phyloP scores from a whole-genome alignment of 768 basidiomycete species.

The Leccinellum luteum region DNA sequence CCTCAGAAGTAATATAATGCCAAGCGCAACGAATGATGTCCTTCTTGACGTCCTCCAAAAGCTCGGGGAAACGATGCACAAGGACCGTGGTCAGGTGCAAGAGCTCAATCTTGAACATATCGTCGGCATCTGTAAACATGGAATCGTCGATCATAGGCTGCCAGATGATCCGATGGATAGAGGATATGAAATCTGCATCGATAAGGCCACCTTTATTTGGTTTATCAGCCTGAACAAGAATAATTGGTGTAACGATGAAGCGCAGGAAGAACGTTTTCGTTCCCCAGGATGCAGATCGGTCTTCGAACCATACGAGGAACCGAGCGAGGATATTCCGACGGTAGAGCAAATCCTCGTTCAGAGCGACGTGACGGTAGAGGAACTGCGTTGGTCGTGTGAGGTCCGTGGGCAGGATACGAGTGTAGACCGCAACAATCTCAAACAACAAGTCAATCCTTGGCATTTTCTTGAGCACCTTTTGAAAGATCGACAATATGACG shows the following conservation, averaged over 20 bases:
- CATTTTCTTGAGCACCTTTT: slow-evolving; percentile 62
- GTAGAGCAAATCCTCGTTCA: slow-evolving; percentile 62
- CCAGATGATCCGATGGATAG: slow-evolving; percentile 79
- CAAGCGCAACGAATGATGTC: slow-evolving; percentile 93
- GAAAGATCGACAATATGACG: slow-evolving; percentile 75
- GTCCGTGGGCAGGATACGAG: slow-evolving; percentile 79
- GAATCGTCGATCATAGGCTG: slow-evolving; percentile 61
- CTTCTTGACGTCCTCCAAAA: slow-evolving; percentile 81
- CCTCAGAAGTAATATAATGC: slow-evolving; percentile 83
- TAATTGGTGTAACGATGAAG: slow-evolving; percentile 81
- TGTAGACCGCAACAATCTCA: slow-evolving; percentile 79
- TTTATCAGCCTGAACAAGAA: slow-evolving; percentile 72
- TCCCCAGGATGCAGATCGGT: slow-evolving; percentile 55
- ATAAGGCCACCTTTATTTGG: slow-evolving; percentile 58
- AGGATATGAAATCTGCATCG: slow-evolving; percentile 65
- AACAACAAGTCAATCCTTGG: slow-evolving; percentile 87
- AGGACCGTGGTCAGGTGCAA: slow-evolving; percentile 86
- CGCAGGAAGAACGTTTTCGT: slow-evolving; percentile 83
- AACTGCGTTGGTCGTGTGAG: slow-evolving; percentile 76
- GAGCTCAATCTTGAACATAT: slow-evolving; percentile 87
- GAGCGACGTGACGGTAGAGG: slow-evolving; percentile 81
- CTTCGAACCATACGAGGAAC: slow-evolving; percentile 84
- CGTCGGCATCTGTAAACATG: slow-evolving; percentile 61
- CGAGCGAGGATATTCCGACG: slow-evolving; percentile 82
- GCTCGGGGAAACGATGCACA: slow-evolving; percentile 77